Conservation (phyloP, 352 stramenopile genomes). For the Globisporangium parvum region DNA sequence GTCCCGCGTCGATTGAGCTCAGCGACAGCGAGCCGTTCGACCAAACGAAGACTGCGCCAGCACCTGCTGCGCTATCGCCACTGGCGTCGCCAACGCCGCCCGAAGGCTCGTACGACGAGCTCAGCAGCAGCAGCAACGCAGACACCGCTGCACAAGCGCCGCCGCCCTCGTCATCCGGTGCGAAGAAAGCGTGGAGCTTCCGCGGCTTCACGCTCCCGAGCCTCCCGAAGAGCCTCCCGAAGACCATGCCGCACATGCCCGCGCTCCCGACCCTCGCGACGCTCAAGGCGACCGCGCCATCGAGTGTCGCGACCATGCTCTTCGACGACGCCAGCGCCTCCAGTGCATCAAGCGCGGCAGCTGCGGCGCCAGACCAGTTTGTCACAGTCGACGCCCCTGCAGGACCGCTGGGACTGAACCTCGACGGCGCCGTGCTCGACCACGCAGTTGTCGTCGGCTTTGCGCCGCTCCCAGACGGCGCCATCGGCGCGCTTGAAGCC, state of each 20-base stretch:
- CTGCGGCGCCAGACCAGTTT: conserved; percentile 15
- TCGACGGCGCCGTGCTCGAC: conserved; percentile 30
- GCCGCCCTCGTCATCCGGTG: background rate
- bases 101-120: background rate
- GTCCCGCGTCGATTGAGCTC: conserved; percentile 11
- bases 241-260: conserved; percentile 2
- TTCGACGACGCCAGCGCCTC: conserved; percentile 12
- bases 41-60: background rate
- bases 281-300: conserved; percentile 3
- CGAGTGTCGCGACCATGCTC: conserved; percentile 8
- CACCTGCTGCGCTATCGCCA: background rate
- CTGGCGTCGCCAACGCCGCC: background rate
- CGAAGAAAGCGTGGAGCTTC: conserved; percentile 14
- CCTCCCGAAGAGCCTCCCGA: conserved; percentile 6
- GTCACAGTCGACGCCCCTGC: conserved; percentile 40
- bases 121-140: background rate
- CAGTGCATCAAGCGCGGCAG: background rate
- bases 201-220: conserved; percentile 11
- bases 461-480: conserved; percentile 41
- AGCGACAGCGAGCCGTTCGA: conserved; percentile 5
- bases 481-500: conserved; percentile 32
- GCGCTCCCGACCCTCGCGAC: conserved; percentile 3
- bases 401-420: conserved; percentile 48
- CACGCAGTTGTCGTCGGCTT: conserved; percentile 60
- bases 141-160: too few relatives aligned